A percentile compares a stretch with the other conserved stretches of the same genome.
Conservation (phyloP, 1,284 basidiomycete species). For the Laetiporus sulphureus region DNA sequence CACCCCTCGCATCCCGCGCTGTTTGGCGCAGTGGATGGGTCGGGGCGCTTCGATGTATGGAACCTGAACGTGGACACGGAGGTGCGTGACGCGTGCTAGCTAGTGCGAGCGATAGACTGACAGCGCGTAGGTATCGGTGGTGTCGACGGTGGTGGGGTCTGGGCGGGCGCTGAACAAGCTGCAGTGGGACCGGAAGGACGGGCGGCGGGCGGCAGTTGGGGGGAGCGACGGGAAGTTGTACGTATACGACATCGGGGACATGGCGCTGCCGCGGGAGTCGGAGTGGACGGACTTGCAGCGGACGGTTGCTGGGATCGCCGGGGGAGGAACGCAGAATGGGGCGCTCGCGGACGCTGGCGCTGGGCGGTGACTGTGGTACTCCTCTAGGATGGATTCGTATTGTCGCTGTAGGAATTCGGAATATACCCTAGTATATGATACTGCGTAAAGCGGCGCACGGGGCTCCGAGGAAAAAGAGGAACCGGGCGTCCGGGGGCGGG, state of each 20-base stretch:
- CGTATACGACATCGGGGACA: conserved; percentile 92
- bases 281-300: conserved; percentile 91
- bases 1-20: conserved; percentile 91
- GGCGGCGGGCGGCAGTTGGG: conserved; percentile 80
- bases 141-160: conserved; percentile 66
- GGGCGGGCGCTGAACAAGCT: conserved; percentile 91
- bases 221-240: conserved; percentile 91
- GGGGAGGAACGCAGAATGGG: conserved; percentile 47
- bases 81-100: conserved; percentile 44
- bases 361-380: conserved; percentile 22
- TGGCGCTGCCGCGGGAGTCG: conserved; percentile 74
- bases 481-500: conserved; percentile 4
- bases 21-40: conserved; percentile 92
- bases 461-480: conserved; percentile 3
- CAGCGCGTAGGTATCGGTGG: conserved; percentile 61
- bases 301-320: conserved; percentile 61
- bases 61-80: conserved; percentile 94
- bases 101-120: no score
- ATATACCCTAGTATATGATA: not conserved
- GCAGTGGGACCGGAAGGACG: conserved; percentile 87
- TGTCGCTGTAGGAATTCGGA: not conserved
- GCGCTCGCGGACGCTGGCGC: conserved; percentile 42
- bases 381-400: not conserved
- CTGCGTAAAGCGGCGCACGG: conserved; percentile 6
- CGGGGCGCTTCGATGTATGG: conserved; percentile 94